phyloP scores from a whole-genome alignment of 2,329 filamentous ascomycete genomes.

The Sporothrix protearum region DNA sequence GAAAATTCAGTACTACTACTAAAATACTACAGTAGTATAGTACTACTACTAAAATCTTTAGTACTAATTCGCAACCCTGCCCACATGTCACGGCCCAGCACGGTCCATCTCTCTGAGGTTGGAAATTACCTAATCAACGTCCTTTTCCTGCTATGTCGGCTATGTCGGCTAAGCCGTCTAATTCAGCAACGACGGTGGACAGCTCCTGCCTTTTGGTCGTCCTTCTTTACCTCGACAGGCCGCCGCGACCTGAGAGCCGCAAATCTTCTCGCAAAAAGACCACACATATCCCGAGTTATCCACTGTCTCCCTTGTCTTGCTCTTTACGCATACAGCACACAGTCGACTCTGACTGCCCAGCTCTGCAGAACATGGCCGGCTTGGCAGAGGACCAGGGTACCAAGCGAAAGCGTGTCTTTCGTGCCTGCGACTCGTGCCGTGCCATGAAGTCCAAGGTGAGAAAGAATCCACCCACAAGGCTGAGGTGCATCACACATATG shows the following conservation, averaged over 20 bases:
- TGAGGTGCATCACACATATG: not conserved
- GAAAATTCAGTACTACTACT: too few relatives aligned
- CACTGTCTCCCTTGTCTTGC: not conserved
- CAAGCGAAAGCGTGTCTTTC: constrained; percentile 29
- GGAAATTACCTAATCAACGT: not conserved
- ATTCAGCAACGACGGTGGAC: not conserved
- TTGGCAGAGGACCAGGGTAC: constrained; percentile 12
- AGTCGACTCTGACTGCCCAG: not conserved
- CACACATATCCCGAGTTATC: not conserved
- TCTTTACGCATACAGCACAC: not conserved
- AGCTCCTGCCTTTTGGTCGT: not conserved
- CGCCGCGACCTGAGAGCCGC: not conserved
- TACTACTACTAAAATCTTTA: too few relatives aligned
- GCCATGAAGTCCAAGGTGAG: constrained; percentile 32
- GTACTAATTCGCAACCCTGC: too few relatives aligned
- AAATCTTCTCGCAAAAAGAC: not conserved
- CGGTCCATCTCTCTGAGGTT: not conserved
- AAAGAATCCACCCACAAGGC: not conserved
- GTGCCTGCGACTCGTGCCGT: constrained; percentile 32
- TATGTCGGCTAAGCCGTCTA: not conserved
- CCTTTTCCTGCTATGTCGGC: not conserved
- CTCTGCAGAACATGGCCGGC: not conserved
- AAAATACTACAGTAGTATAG: too few relatives aligned
- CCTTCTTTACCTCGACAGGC: not conserved
- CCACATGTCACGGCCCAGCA: not conserved